Base-by-base conservation (phyloP, 257 asterid species). In the Solanum acaule region DNA sequence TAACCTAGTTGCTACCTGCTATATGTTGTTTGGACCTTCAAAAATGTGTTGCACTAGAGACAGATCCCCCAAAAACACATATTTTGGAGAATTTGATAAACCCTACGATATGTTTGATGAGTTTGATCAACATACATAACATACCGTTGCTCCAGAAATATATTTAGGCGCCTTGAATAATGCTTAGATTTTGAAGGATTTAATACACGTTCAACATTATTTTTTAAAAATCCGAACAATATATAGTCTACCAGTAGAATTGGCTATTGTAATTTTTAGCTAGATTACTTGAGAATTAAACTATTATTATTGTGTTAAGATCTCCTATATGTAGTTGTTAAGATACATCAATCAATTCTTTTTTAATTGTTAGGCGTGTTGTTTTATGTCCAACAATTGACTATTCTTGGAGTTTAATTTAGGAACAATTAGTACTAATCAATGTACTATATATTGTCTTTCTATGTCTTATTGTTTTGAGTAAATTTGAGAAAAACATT, bases 241-340 rank as follows among this genome's bases (percentile, higher is more conserved):
- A 33, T 8, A 70, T 33, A 71, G 4, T 14, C 4, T 31, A 33
- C 11, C 1, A 2, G 3, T 20, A 16, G 2, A 31, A 71, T 59
- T 59, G 67, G 25, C 20, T 7, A 59, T 63, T n/a, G 33, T 63
- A 10, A 63, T 68, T 13, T 67, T 68, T 27, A 27, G 75, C 11
- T 27, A 68, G 22, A 68, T 67, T 67, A 27, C 22, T 56, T 18
- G n/a, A 56, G 63, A 56, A 6, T 18, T 6, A 20, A 4, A 56
- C n/a, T 6, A 56, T 6, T 18, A 56, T 56, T 49, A 56, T 52
- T 52, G 63, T 52, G 65, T 89, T 72, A 88, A 88, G 20, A 89
- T 85, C 71, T 33, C 35, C 88, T 75, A 85, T 56, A 0, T 56
- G 1, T 89, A 81, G 89, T 87, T 89, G 89, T 90, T 38, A 88